phyloP scores from a whole-genome alignment of 768 basidiomycete genomes.

The Trametes elegans region DNA sequence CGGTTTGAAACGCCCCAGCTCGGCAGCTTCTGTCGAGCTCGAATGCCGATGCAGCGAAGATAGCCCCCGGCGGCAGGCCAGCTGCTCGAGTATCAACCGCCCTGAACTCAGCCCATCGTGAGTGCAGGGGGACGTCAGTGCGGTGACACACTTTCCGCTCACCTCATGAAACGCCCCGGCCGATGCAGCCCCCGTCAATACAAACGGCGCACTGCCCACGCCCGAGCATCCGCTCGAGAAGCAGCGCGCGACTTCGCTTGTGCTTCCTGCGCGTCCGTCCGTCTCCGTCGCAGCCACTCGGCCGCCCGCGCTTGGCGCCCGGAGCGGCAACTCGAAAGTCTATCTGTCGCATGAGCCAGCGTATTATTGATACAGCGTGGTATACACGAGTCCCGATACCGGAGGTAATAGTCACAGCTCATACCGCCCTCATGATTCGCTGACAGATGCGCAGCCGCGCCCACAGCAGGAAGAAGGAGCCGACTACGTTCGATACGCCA shows the following conservation, averaged over 20 bases:
- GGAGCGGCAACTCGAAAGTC: background rate
- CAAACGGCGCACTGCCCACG: too few relatives aligned
- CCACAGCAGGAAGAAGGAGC: constrained; percentile 53
- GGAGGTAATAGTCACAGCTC: background rate
- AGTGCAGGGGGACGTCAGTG: too few relatives aligned
- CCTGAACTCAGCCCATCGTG: too few relatives aligned
- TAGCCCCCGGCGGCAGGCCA: too few relatives aligned
- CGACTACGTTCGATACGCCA: constrained; percentile 57
- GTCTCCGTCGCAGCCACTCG: too few relatives aligned
- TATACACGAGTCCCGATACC: background rate
- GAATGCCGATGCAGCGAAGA: too few relatives aligned
- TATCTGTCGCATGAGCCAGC: background rate
- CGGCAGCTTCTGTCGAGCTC: background rate
- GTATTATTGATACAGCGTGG: constrained; percentile 3
- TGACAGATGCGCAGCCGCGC: constrained; percentile 27
- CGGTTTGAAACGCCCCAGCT: background rate
- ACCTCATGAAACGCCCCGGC: too few relatives aligned
- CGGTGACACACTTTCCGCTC: too few relatives aligned
- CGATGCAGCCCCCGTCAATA: too few relatives aligned
- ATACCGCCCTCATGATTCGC: constrained; percentile 8
- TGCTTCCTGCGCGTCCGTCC: background rate
- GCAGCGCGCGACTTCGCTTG: too few relatives aligned
- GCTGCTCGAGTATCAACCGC: too few relatives aligned
- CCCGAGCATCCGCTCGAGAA: too few relatives aligned
- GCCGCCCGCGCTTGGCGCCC: background rate